Evolutionary conservation across 2,329 filamentous ascomycete genomes (phyloP), one percentile per base, ranked within the genome.

Genomic region (Orbilia brochopaga): DNA sequence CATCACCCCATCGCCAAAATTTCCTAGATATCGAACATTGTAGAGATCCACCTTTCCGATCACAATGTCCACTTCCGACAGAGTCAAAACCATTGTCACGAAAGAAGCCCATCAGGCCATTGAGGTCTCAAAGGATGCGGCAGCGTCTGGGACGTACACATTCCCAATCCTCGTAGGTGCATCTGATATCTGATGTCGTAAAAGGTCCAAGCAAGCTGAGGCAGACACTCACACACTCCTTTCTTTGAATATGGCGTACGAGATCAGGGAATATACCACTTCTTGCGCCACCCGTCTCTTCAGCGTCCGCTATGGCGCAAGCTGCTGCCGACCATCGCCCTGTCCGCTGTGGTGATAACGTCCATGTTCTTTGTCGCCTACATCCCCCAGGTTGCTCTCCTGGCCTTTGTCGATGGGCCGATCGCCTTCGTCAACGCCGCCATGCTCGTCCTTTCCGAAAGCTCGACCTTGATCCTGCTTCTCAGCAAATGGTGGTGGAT

Each of bases 341-440:
- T 96, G 1, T 91, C 90, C 13, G 79, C 88, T 8, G 85, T 86
- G 50, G 87, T 97, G 51, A 88, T 92, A 0, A 83, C 83, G 10
- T 83, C 85, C 79, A 95, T 97, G 91, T 97, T 97, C 80, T 82
- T 89, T 75, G 87, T 97, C 78, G 90, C 92, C 54, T 76, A 76
- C 35, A 42, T 76, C 7, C 93, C 93, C 0, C 93, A 97, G 81
- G 85, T 91, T 23, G 90, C 91, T 0, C 80, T 96, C 13, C 85
- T 96, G 50, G 84, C 91, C 57, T 87, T 97, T 76, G 90, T 95
- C 74, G 93, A 91, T 74, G 93, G 93, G 0, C 92, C 90, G 0
- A 81, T 93, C 2, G 90, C 90, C 2, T 87, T 89, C n/a, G 80
- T 91, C 69, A 88, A 88, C 0, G 89, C 90, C 0, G 82, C 88